These are phyloP conservation scores for Acacia crassicarpa DNA, from an alignment of 306 rosid genomes.

Conservation along the genomic window DNA sequence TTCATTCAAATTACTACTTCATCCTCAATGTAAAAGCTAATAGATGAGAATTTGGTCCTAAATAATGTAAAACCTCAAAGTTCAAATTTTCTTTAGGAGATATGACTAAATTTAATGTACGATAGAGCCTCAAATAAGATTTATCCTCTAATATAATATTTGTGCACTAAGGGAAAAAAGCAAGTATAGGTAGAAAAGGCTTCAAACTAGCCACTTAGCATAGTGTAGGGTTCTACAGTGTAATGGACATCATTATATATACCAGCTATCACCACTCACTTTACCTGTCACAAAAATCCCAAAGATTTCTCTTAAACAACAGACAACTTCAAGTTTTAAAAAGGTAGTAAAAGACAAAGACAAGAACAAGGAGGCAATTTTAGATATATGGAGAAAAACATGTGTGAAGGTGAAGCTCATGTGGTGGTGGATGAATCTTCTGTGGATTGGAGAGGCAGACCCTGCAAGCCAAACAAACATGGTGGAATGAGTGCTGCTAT, in stretches of 20 bases:
- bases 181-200: background rate
- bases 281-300: conserved; percentile 24
- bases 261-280: conserved; percentile 12
- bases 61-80: too few relatives aligned
- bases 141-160: too few relatives aligned
- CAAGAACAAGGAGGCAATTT: too few relatives aligned
- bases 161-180: too few relatives aligned
- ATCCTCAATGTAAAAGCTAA: too few relatives aligned
- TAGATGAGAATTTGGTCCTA: too few relatives aligned
- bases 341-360: background rate
- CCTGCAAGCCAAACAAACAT: conserved; percentile 45
- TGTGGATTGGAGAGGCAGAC: conserved; percentile 67
- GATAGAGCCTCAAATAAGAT: too few relatives aligned
- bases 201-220: background rate
- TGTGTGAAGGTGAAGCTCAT: background rate
- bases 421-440: conserved; percentile 25
- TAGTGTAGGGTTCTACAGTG: background rate
- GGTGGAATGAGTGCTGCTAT: conserved; percentile 70
- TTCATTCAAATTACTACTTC: background rate
- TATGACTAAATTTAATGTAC: too few relatives aligned
- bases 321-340: background rate
- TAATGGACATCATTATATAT: conserved; percentile 20
- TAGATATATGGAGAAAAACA: background rate
- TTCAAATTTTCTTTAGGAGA: too few relatives aligned
- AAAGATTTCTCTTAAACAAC: background rate